Evolutionary conservation across 257 asterid species (phyloP).

Genomic region (Orobanche coerulescens): DNA sequence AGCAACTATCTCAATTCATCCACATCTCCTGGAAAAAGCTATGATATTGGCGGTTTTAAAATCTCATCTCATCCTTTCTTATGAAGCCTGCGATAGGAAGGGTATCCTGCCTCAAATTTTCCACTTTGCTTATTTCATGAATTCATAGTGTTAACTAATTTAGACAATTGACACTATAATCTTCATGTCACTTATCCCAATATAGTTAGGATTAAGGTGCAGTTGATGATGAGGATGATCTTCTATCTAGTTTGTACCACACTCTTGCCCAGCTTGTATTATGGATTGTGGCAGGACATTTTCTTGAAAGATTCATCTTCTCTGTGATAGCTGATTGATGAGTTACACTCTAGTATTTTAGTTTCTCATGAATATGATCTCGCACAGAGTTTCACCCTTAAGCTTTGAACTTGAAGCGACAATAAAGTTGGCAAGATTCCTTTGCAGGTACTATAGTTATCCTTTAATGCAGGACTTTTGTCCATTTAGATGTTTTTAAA

Average conservation of each 20-base stretch:
- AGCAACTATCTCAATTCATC: too few species aligned
- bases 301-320: background rate
- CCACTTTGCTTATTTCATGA: too few species aligned
- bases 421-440: slow-evolving; percentile 83
- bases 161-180: too few species aligned
- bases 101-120: too few species aligned
- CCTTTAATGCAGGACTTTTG: slow-evolving; percentile 7
- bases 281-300: slow-evolving; percentile 7
- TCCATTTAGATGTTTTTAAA: slow-evolving; percentile 1
- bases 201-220: too few species aligned
- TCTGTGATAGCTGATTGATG: background rate
- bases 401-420: slow-evolving; percentile 98
- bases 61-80: too few species aligned
- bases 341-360: background rate
- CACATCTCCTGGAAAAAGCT: too few species aligned
- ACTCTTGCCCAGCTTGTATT: background rate
- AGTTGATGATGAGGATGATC: too few species aligned
- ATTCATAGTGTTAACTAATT: too few species aligned
- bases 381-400: slow-evolving; percentile 85
- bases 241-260: background rate
- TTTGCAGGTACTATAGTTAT: slow-evolving; percentile 65
- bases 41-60: too few species aligned
- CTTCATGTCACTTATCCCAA: too few species aligned
- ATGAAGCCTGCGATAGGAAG: too few species aligned
- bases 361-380: slow-evolving; percentile 16